phyloP scores from a whole-genome alignment of 164 flowering plant genomes.

The Magnolia officinalis region DNA sequence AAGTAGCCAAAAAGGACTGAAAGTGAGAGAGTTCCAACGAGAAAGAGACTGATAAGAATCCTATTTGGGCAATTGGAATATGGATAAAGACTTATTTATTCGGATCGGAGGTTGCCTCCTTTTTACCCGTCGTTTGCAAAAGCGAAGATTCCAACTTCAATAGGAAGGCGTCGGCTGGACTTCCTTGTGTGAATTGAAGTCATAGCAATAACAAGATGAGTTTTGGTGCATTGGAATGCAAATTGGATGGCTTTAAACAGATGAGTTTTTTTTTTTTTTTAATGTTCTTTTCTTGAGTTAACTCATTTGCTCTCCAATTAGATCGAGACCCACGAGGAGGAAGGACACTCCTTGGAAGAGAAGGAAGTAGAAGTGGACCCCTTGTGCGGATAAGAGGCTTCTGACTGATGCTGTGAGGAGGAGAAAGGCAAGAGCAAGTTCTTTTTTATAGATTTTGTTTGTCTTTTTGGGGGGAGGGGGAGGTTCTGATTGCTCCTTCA shows the following conservation, averaged over 20 bases:
- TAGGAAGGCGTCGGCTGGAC: background rate
- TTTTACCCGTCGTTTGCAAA: background rate
- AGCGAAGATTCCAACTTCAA: background rate
- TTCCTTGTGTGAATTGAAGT: background rate
- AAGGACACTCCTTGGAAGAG: slow-evolving; percentile 83
- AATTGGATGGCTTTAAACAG: background rate
- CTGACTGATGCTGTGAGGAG: slow-evolving; percentile 72
- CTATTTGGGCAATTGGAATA: slow-evolving; percentile 1
- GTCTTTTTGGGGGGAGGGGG: slow-evolving; percentile 33
- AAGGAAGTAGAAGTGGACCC: slow-evolving; percentile 81
- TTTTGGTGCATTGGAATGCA: background rate
- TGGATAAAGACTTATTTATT: slow-evolving; percentile 1
- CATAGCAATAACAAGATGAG: background rate
- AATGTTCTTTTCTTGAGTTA: slow-evolving; percentile 10
- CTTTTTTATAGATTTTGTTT: slow-evolving; percentile 67
- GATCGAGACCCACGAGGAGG: slow-evolving; percentile 83
- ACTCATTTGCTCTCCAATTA: slow-evolving; percentile 80
- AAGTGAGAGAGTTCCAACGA: background rate
- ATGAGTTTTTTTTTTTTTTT: slow-evolving; percentile 1
- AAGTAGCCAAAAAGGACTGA: background rate
- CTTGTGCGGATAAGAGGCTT: slow-evolving; percentile 74
- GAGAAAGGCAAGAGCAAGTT: slow-evolving; percentile 71
- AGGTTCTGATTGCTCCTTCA: slow-evolving; percentile 46
- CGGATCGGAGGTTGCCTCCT: background rate
- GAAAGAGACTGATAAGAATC: background rate